Evolutionary conservation across 441 rosid genomes (phyloP).

Genomic region (Bruguiera hainesii): DNA sequence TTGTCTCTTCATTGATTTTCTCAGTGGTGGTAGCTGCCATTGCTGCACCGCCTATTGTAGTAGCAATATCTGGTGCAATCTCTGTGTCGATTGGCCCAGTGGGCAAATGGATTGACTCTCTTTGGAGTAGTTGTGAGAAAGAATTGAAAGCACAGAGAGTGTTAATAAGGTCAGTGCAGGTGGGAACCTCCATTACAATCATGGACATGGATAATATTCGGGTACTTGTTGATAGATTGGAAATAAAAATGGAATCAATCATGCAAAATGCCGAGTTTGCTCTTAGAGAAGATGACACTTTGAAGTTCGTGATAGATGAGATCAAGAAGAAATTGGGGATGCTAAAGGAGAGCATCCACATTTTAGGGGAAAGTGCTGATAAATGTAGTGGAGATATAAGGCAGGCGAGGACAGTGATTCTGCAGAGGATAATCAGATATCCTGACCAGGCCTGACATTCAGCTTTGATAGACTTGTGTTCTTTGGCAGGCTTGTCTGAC

Average conservation of each 20-base stretch:
- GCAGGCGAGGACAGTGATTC: conserved; percentile 70
- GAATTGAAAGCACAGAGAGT: conserved; percentile 60
- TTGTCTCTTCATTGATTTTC: conserved; percentile 65
- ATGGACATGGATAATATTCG: conserved; percentile 61
- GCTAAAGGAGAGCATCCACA: conserved; percentile 61
- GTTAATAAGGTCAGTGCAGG: conserved; percentile 48
- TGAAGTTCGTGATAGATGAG: conserved; percentile 53
- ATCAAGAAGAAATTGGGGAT: conserved; percentile 64
- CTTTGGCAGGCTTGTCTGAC: background rate
- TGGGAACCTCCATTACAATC: conserved; percentile 53
- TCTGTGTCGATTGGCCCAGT: conserved; percentile 61
- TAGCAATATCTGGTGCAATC: conserved; percentile 68
- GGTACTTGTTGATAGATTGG: conserved; percentile 44
- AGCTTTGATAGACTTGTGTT: conserved; percentile 4
- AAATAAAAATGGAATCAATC: conserved; percentile 42
- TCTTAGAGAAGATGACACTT: conserved; percentile 43
- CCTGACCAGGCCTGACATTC: conserved; percentile 25
- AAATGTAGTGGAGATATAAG: conserved; percentile 59
- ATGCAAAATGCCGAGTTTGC: conserved; percentile 48
- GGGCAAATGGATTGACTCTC: conserved; percentile 76
- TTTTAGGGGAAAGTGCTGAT: conserved; percentile 52
- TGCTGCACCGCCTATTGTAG: conserved; percentile 74
- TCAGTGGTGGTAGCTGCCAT: conserved; percentile 86
- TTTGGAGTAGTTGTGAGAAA: conserved; percentile 60
- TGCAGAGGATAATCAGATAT: conserved; percentile 58